Conservation (phyloP, 1,139 yeast genomes). For the Hansenula lynferdii region DNA sequence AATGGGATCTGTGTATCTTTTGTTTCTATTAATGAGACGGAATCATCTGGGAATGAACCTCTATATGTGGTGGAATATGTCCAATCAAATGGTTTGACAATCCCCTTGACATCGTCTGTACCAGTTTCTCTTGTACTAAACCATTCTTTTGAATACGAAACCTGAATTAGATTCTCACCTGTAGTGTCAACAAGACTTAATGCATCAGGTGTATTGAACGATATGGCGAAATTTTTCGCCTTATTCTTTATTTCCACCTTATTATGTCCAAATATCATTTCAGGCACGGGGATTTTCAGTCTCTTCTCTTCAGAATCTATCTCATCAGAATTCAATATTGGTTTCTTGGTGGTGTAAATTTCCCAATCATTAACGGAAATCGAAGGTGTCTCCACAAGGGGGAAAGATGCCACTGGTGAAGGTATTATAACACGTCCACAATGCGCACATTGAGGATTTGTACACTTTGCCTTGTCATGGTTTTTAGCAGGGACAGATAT, state of each 20-base stretch:
- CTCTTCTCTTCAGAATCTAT: constrained; percentile 57
- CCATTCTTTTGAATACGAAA: constrained; percentile 91
- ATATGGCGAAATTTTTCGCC: constrained; percentile 39
- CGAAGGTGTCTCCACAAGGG: constrained; percentile 60
- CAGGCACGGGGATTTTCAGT: constrained; percentile 83
- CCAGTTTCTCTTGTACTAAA: constrained; percentile 51
- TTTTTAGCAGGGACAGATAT: constrained; percentile 19
- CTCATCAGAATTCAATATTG: constrained; percentile 72
- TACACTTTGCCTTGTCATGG: constrained; percentile 26
- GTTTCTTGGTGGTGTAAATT: constrained; percentile 64
- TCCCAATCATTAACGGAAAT: constrained; percentile 72
- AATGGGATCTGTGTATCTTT: constrained; percentile 52
- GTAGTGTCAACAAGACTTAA: constrained; percentile 56
- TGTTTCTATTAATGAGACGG: constrained; percentile 15
- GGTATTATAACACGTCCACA: constrained; percentile 75
- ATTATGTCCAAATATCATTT: constrained; percentile 96
- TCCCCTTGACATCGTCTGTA: constrained; percentile 25
- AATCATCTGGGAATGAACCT: constrained; percentile 41
- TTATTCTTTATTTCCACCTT: constrained; percentile 46
- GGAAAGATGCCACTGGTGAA: constrained; percentile 60
- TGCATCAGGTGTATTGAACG: constrained; percentile 79
- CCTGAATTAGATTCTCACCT: constrained; percentile 51
- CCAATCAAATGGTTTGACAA: constrained; percentile 91
- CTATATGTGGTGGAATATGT: constrained; percentile 80
- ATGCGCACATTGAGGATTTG: constrained; percentile 44